phyloP scores from a whole-genome alignment of 257 asterid species.

The Scutellaria baicalensis region DNA sequence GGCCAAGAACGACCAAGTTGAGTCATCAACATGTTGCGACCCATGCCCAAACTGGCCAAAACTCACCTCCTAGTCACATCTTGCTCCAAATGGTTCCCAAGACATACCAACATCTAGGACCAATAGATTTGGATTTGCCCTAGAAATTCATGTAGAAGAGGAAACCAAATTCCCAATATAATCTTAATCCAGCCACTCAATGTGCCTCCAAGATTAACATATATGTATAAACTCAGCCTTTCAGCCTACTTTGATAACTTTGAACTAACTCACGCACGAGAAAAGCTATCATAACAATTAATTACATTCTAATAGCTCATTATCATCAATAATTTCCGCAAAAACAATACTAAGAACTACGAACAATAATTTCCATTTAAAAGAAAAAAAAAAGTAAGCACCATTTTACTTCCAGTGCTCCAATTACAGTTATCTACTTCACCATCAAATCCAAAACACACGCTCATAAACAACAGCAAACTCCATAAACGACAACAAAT shows the following conservation, averaged over 20 bases:
- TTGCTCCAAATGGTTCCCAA: neutral
- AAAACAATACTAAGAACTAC: neutral
- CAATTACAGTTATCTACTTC: slow-evolving; percentile 7
- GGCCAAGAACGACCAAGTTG: neutral
- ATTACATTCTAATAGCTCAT: slow-evolving; percentile 1
- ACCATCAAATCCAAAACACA: slow-evolving; percentile 16
- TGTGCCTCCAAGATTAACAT: neutral
- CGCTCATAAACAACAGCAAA: neutral
- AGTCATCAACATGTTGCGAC: neutral
- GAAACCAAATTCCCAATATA: neutral
- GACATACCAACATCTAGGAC: neutral
- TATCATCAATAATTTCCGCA: slow-evolving; percentile 1
- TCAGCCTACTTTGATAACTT: neutral
- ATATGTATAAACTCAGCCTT: neutral
- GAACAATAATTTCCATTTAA: neutral
- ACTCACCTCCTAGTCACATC: neutral
- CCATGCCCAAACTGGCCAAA: neutral
- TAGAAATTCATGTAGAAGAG: neutral
- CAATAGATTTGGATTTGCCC: neutral
- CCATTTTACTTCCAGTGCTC: neutral
- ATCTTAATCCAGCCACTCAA: neutral
- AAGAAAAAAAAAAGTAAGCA: slow-evolving; percentile 3
- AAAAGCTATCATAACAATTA: slow-evolving; percentile 5
- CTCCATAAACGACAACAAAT: neutral
- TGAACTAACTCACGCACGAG: neutral